Evolutionary conservation across 2,329 filamentous ascomycete genomes (phyloP).

Genomic region (Venturia aucupariae): DNA sequence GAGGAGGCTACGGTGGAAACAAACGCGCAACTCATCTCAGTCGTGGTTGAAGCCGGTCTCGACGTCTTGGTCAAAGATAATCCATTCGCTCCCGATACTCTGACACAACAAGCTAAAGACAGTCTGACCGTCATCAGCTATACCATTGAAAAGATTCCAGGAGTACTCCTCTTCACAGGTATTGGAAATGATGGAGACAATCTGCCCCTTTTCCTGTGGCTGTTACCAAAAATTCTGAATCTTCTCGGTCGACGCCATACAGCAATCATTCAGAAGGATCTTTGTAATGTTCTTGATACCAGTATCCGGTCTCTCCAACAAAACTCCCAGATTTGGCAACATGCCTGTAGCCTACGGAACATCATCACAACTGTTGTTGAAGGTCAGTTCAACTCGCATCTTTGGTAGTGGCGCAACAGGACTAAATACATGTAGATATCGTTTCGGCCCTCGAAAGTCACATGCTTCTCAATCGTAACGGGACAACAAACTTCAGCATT

Average conservation of each 20-base stretch:
- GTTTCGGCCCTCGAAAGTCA: slow-evolving; percentile 2
- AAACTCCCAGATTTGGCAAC: neutral
- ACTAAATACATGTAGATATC: neutral
- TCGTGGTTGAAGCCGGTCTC: slow-evolving; percentile 66
- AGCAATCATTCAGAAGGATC: slow-evolving; percentile 3
- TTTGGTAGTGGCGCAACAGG: neutral
- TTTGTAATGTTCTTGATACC: slow-evolving; percentile 3
- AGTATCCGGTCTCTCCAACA: neutral
- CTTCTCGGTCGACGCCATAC: slow-evolving; percentile 24
- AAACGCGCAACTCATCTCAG: slow-evolving; percentile 66
- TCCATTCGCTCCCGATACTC: slow-evolving; percentile 48
- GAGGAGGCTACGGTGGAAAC: slow-evolving; percentile 52
- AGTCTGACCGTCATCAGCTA: slow-evolving; percentile 65
- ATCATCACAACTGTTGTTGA: slow-evolving; percentile 1
- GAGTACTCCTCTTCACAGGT: slow-evolving; percentile 42
- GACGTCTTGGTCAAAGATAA: slow-evolving; percentile 56
- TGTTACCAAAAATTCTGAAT: slow-evolving; percentile 38
- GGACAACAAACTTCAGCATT: neutral
- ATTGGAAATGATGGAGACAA: slow-evolving; percentile 18
- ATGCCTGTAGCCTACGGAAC: neutral
- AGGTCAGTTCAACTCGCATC: neutral
- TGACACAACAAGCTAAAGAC: slow-evolving; percentile 51
- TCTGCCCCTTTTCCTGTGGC: slow-evolving; percentile 39
- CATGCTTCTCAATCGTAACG: neutral
- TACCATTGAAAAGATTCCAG: slow-evolving; percentile 62